A percentile compares a stretch with the other conserved stretches of the same genome.
Conservation (phyloP, 106 monocot species). For the Platanthera guangdongensis region DNA sequence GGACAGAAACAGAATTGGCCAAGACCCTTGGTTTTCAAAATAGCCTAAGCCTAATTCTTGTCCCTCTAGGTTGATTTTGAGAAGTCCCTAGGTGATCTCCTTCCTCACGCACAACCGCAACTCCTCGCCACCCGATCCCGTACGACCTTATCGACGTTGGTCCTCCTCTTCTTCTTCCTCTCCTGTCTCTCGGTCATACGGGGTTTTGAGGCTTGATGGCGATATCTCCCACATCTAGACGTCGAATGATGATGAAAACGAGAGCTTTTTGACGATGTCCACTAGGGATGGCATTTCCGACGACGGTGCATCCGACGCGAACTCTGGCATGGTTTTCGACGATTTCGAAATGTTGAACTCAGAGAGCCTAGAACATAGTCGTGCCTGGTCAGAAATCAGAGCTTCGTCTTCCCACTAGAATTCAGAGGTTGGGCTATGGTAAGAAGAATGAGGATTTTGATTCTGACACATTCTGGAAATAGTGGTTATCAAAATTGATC, state of each 20-base stretch:
- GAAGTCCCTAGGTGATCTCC: no score
- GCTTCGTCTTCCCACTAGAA: conserved; percentile 41
- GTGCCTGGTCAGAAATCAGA: conserved; percentile 66
- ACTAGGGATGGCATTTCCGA: background rate
- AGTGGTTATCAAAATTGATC: conserved; percentile 10
- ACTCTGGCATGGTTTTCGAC: conserved; percentile 65
- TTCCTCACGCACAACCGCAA: no score
- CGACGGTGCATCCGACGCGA: background rate
- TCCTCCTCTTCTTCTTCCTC: no score
- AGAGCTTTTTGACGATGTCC: background rate
- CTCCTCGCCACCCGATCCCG: no score
- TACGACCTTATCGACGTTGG: no score
- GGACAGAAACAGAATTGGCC: no score
- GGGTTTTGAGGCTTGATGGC: no score
- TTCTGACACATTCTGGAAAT: conserved; percentile 33
- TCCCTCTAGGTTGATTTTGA: no score
- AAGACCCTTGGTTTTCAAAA: no score
- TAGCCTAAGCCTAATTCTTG: no score
- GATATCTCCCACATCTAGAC: background rate
- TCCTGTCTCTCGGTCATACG: no score
- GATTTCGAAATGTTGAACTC: conserved; percentile 33
- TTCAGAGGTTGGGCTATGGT: conserved; percentile 20
- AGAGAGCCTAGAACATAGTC: conserved; percentile 44
- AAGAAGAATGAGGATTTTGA: conserved; percentile 10
- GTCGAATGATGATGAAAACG: conserved; percentile 26